Evolutionary conservation across 1,139 yeast species (phyloP), one percentile per base, ranked within the genome.

Genomic region (Zygosaccharomyces sapae): DNA sequence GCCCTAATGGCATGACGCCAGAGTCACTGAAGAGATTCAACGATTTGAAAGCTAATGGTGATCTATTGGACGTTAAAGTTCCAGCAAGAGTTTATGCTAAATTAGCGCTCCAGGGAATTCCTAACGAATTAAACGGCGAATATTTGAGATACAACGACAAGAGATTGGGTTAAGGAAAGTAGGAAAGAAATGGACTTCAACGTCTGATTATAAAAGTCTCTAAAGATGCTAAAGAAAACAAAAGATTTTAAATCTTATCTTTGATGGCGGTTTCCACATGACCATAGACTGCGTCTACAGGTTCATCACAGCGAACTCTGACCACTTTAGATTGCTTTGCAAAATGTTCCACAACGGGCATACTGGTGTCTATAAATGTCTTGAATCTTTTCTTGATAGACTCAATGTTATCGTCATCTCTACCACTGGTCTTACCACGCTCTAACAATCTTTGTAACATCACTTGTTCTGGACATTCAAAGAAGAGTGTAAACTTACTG

Each of bases 361-460:
- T 85, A 52, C 95, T 84, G 5, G 97, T 89, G 41, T 89, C 95
- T 47, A 83, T 66, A 64, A 92, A 92, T 10, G 92, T 84, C 57
- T 73, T 77, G 73, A 92, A 92, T 68, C 98, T 79, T 73, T 92
- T 90, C 62, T 76, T 83, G 66, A 92, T 90, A 57, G 92, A 81
- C 62, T 90, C 97, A 50, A 83, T 77, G 68, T 92, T 92, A 66
- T 92, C 98, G 67, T 92, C 98, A 30, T 86, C 68, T 65, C 98
- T 81, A 29, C 97, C 98, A 63, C 94, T 83, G 13, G 96, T 89
- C 73, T 90, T 86, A 29, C 97, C 97, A 67, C 98, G 81, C 68
- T 88, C 87, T 54, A 92, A 72, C 55, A 92, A 75, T 65, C 98
- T 81, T 55, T 79, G 70, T 56, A 89, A 75, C 97, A 92, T 90